Evolutionary conservation across 192 early-diverging fungal species (phyloP).

Genomic region (Coemansia sp.): DNA sequence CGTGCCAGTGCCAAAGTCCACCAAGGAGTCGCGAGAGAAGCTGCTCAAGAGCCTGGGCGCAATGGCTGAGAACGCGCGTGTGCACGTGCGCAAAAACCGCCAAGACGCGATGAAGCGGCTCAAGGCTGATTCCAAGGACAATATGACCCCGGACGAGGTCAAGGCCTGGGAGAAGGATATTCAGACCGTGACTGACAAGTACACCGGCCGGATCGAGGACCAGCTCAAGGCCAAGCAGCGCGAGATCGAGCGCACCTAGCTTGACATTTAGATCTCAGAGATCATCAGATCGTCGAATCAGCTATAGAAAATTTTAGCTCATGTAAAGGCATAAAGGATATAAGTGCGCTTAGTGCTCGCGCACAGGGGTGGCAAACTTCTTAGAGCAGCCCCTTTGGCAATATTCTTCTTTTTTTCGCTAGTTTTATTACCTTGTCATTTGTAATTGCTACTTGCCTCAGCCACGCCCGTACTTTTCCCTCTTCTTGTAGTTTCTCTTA

Average conservation of each 20-base stretch:
- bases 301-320: constrained; percentile 21
- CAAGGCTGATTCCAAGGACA: constrained; percentile 62
- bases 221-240: constrained; percentile 68
- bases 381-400: constrained; percentile 1
- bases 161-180: constrained; percentile 66
- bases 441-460: not conserved
- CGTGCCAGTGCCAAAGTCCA: constrained; percentile 84
- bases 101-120: constrained; percentile 76
- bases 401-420: constrained; percentile 15
- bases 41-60: constrained; percentile 65
- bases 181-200: constrained; percentile 67
- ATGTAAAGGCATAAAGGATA: not conserved
- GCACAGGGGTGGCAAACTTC: not conserved
- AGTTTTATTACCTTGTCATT: not conserved
- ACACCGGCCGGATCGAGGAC: constrained; percentile 65
- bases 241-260: constrained; percentile 59
- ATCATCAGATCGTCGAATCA: constrained; percentile 15
- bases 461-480: not conserved
- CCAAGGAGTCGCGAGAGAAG: constrained; percentile 75
- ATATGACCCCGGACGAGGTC: constrained; percentile 61
- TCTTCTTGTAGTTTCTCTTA: not conserved
- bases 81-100: constrained; percentile 67
- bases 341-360: not conserved
- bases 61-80: constrained; percentile 69
- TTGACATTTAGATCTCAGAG: not conserved